Evolutionary conservation across 192 early-diverging fungal species (phyloP), one percentile per base, ranked within the genome.

Genomic region (Gaertneriomyces semiglobifer): DNA sequence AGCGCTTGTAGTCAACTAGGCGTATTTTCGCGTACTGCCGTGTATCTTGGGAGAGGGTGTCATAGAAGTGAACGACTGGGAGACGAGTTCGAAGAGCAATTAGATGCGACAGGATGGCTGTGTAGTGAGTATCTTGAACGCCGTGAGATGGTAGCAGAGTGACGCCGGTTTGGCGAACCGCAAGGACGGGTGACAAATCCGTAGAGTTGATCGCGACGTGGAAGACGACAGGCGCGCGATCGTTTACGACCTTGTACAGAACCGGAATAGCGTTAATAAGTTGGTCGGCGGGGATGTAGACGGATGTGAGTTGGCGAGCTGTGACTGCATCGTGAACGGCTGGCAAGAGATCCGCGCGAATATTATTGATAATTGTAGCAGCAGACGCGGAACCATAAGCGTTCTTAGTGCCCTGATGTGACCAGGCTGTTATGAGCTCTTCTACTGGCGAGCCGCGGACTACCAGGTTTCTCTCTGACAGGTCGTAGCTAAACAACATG

Each of bases 61-160:
- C 83, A 68, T 90, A 82, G 52, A 90, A 65, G 76, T 95, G 93
- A 12, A 95, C 76, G 25, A 91, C 87, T 0, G 93, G 90, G 33
- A 82, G 66, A 16, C 65, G 58, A 8, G 80, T 73, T 14, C 48
- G 46, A 9, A 71, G 41, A 5, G 93, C 74, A 12, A 88, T 71
- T 12, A 88, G 70, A 71, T 94, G 90, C 42, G 93, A 84, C 54
- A 90, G 75, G 6, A 93, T 62, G 11, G 89, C 84, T 43, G 93
- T 68, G 62, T 95, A 90, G 62, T 93, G 87, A 7, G 90, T 88
- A 69, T 96, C 89, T 68, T 93, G 89, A 6, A 83, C 81, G n/a
- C 80, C 79, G 53, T 81, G 66, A 46, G 92, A 93, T 6, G 88
- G 79, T 42, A 94, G 70, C 16, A 94, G 75, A 43, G 84, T 70